Evolutionary conservation across 1,139 yeast species (phyloP), one percentile per base, ranked within the genome.

Genomic region (Pichia inconspicua): DNA sequence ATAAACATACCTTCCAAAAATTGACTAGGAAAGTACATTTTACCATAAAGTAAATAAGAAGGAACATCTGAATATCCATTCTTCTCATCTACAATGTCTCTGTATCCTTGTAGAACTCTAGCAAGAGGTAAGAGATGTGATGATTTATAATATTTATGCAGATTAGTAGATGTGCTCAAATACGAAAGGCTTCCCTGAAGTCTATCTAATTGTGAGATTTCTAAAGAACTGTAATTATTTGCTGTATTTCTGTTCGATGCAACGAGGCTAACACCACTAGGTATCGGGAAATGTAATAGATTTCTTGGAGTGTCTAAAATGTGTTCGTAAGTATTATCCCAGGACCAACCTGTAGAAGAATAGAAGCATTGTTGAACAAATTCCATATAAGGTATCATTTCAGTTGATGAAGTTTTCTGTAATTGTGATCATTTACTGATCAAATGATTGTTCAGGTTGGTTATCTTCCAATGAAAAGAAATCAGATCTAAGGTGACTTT

Each of bases 1-100:
- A 90, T 80, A 11, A 82, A 60, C 94, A 92, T 83, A 1, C 96
- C 96, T 63, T 92, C 98, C 8, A 94, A 68, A 5, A 87, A 82
- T 25, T 88, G 81, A 1, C 89, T 86, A 0, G 98, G 98, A 55
- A 92, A 81, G 60, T 84, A 86, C 80, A 94, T 78, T 53, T 95
- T 72, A 0, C 97, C 98, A 62, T 88, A 92, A 34, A 80, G 62
- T 17, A 83, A 62, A 10, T 40, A 36, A 0, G 65, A 60, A 14
- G 43, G 40, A 2, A 22, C 22, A 14, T n/a, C 40, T 38, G 11
- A 27, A 25, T 35, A 17, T 17, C 4, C 3, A 25, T 10, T 25
- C 14, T 12, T 15, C 6, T 14, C 34, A 12, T 31, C 22, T 25
- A 15, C 9, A 12, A 84, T 72, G 39, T 77, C 71, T 53, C 79